phyloP scores from a whole-genome alignment of 164 flowering plant genomes.

The Umbellularia californica region DNA sequence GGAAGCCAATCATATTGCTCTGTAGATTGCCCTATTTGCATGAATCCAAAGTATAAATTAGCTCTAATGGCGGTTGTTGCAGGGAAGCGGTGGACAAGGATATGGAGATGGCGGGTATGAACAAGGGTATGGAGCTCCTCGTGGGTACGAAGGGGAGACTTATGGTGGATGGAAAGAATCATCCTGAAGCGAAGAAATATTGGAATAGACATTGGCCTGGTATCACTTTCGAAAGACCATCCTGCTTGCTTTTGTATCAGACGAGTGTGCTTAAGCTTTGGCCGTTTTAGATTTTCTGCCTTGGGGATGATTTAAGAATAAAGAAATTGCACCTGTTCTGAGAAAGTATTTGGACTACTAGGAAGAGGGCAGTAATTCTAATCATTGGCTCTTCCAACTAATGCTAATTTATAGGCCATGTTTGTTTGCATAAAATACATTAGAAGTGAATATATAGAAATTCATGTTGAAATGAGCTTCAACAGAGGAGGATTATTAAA shows the following conservation, averaged over 20 bases:
- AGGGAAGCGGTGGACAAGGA: slow-evolving; percentile 14
- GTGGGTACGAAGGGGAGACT: slow-evolving; percentile 18
- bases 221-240: no score
- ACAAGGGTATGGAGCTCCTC: background rate
- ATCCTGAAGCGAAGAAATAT: slow-evolving; percentile 1
- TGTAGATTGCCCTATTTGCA: background rate
- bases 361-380: background rate
- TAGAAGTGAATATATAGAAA: no score
- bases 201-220: background rate
- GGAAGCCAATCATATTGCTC: background rate
- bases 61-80: background rate
- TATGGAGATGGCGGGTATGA: slow-evolving; percentile 2
- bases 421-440: no score
- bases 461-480: no score
- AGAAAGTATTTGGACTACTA: background rate
- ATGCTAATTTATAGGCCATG: no score
- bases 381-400: no score
- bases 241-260: background rate
- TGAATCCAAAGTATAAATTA: background rate
- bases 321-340: background rate
- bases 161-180: slow-evolving; percentile 53
- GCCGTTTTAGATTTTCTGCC: background rate
- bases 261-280: background rate
- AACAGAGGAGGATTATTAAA: no score
- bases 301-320: background rate